phyloP scores from a whole-genome alignment of 2,329 filamentous ascomycete species.

The Aureobasidium sp. region DNA sequence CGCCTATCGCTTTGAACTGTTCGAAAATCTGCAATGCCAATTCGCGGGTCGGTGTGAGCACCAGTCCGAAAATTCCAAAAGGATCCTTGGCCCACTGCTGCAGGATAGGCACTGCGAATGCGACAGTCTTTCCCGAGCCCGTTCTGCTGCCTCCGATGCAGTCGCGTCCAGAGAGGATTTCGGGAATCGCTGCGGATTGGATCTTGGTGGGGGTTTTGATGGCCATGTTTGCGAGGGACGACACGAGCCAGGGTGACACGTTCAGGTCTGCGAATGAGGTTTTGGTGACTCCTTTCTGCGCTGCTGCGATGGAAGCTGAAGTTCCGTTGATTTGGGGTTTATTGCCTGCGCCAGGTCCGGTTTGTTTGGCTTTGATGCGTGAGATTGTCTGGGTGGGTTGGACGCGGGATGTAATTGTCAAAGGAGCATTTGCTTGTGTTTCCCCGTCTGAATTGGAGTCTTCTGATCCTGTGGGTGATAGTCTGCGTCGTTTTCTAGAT shows the following conservation, averaged over 20 bases:
- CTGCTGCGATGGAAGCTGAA: conserved; percentile 23
- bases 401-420: conserved; percentile 4
- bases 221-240: conserved; percentile 67
- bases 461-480: conserved; percentile 18
- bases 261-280: conserved; percentile 28
- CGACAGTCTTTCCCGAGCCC: conserved; percentile 94
- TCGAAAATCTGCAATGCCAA: conserved; percentile 94
- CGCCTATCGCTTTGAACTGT: conserved; percentile 87
- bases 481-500: conserved; percentile 23
- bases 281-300: conserved; percentile 24
- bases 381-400: conserved; percentile 18
- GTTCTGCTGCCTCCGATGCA: conserved; percentile 93
- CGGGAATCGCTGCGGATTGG: conserved; percentile 85
- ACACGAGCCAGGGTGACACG: conserved; percentile 64
- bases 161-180: conserved; percentile 83
- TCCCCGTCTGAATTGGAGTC: conserved; percentile 11
- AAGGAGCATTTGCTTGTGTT: background rate
- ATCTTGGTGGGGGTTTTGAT: conserved; percentile 88
- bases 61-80: conserved; percentile 78
- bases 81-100: conserved; percentile 92
- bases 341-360: background rate
- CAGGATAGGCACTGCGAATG: conserved; percentile 88
- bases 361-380: conserved; percentile 22
- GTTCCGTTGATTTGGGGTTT: background rate
- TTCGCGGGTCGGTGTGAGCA: conserved; percentile 86